Evolutionary conservation across 2,329 filamentous ascomycete genomes (phyloP), one percentile per base, ranked within the genome.

Genomic region (Diaporthe helianthi): DNA sequence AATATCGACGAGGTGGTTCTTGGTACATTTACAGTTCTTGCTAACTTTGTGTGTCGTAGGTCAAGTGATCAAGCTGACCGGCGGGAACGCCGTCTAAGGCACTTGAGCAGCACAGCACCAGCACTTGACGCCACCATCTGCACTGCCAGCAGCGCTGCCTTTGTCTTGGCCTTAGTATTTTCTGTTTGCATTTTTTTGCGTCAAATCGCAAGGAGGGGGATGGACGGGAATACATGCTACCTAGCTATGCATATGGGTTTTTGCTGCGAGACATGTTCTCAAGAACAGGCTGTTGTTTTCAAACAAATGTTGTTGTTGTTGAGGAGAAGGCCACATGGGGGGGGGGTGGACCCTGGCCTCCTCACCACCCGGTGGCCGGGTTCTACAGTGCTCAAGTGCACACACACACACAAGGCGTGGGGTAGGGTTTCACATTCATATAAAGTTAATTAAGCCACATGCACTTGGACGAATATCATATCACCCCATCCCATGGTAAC

Each of bases 1-100:
- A n/a, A 1, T 17, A 12, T 29, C 36, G 4, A 17, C 6, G 36
- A 12, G 36, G 36, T 38, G 12, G 36, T n/a, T n/a, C n/a, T n/a
- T n/a, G n/a, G n/a, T n/a, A n/a, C n/a, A n/a, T n/a, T n/a, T 55
- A 38, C 52, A 69, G n/a, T 46, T 17, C 54, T 65, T 67, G 65
- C 67, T 68, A 47, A 71, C 64, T 15, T 47, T 47, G 53, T 47
- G 53, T 41, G 53, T 31, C 47, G 54, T 55, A 80, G 79, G 79
- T 72, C 79, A 81, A 69, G 75, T 81, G 60, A 79, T 81, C 76
- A 81, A 80, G 76, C 74, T 80, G 71, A 79, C 78, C 19, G 79
- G 79, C 69, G 79, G 79, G 60, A 78, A 76, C 36, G 74, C 75
- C 17, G 73, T 75, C 31, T 79, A 76, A 73, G 53, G 46, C 41